Evolutionary conservation across 2,329 filamentous ascomycete species (phyloP).

Genomic region (Colletotrichum sojae): DNA sequence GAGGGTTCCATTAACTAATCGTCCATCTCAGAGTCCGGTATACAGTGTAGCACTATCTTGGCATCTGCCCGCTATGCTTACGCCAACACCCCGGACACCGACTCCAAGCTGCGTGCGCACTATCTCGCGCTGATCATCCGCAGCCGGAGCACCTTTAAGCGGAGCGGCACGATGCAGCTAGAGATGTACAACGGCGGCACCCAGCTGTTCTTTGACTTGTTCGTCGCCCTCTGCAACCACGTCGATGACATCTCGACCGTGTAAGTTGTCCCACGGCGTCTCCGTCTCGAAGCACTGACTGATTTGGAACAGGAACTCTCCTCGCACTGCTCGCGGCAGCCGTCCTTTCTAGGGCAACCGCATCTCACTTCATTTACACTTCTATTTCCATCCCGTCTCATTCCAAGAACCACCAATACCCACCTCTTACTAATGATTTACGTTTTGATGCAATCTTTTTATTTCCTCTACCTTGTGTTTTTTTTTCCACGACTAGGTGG

Average conservation of each 20-base stretch:
- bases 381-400: constrained; percentile 10
- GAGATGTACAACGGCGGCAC: constrained; percentile 92
- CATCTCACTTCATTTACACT: neutral
- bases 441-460: constrained; percentile 30
- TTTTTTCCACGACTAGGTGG: neutral
- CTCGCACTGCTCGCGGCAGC: constrained; percentile 58
- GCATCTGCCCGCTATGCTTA: constrained; percentile 92
- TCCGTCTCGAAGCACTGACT: constrained; percentile 6
- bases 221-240: constrained; percentile 93
- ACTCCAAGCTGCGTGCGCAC: constrained; percentile 91
- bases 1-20: constrained; percentile 7
- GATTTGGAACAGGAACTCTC: constrained; percentile 49
- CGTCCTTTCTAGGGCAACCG: constrained; percentile 46
- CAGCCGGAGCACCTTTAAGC: constrained; percentile 89
- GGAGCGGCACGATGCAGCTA: constrained; percentile 94
- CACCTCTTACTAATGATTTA: constrained; percentile 45
- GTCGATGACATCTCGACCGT: constrained; percentile 78
- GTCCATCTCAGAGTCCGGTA: constrained; percentile 73
- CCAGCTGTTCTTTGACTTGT: constrained; percentile 91
- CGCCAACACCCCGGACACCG: constrained; percentile 87
- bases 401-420: constrained; percentile 19
- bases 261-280: constrained; percentile 57
- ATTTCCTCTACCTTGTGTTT: neutral
- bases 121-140: constrained; percentile 95
- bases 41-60: constrained; percentile 88